Base-by-base conservation (phyloP, 805 yeast species). In the Torulaspora delbrueckii region DNA sequence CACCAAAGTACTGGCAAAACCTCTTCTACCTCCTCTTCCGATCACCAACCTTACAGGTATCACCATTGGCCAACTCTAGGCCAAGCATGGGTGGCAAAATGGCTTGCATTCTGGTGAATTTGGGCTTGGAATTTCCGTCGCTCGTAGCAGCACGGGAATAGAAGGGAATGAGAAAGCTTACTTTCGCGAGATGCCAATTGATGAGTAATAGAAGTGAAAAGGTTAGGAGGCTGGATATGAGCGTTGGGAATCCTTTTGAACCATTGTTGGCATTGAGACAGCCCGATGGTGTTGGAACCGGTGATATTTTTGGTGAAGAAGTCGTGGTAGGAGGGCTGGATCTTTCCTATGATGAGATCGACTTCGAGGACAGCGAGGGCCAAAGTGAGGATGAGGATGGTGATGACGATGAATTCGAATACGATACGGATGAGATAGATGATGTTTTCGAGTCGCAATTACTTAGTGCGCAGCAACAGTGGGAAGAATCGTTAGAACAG, bases 401-500 rank as follows among this genome's bases (percentile, higher is more conserved):
- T 12, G 48, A 50, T 10, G 52, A 42, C 3, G 48, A 46, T 24
- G 54, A 52, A 23, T 45, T 43, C 28, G 51, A 44, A 28, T 40
- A 44, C 28, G 45, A 35, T 10, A 23, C 40, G 12, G 54, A 49
- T 31, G 47, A 49, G 24, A 42, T 46, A 25, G 52, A 48, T 25
- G 55, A 44, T 7, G 50, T 56, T 12, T 48, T 52, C 37, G 66
- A 64, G 26, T 48, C 57, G 9, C 63, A 60, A 7, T 44, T 67
- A 38, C 50, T 62, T 14, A 65, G 77, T 28, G 82, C 86, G 1
- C 85, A 82, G 54, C 73, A 78, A 52, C 87, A 84, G 55, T 84
- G 89, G 89, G 85, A 83, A 42, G 85, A 81, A 54, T 79, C 84
- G 28, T 50, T 84, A 39, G 66, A 68, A 37, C 89, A 84, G 60